Conservation (phyloP, 2,329 filamentous ascomycete genomes). For the Cytospora paraplurivora region DNA sequence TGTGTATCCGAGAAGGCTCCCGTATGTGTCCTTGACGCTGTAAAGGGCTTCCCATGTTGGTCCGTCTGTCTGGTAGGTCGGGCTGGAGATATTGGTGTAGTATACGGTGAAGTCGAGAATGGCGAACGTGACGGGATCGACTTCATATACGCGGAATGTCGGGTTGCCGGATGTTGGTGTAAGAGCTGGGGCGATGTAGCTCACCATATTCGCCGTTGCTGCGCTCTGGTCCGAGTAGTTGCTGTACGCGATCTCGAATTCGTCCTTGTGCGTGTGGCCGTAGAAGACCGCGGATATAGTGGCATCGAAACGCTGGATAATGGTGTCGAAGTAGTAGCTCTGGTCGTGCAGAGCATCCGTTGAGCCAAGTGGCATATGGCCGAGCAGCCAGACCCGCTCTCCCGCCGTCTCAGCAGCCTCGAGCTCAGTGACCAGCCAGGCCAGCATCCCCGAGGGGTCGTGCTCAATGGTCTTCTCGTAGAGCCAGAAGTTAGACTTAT, state of each 20-base stretch:
- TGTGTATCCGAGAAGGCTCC: conserved; percentile 44
- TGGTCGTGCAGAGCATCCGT: conserved; percentile 54
- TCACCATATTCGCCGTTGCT: conserved; percentile 50
- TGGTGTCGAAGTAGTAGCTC: conserved; percentile 51
- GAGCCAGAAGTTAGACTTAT: conserved; percentile 59
- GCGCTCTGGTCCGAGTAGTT: conserved; percentile 47
- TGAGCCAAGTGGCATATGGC: conserved; percentile 57
- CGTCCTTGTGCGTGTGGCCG: conserved; percentile 57
- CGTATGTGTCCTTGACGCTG: conserved; percentile 58
- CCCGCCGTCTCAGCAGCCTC: conserved; percentile 52
- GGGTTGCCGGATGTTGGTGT: conserved; percentile 58
- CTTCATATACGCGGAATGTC: conserved; percentile 59
- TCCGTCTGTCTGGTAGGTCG: conserved; percentile 45
- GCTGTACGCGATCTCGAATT: conserved; percentile 58
- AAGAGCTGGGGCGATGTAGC: conserved; percentile 57
- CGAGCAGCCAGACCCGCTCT: conserved; percentile 59
- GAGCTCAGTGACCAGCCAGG: conserved; percentile 57
- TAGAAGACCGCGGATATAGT: conserved; percentile 59
- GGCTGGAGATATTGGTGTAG: conserved; percentile 52
- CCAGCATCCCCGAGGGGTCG: conserved; percentile 55
- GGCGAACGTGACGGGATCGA: conserved; percentile 59
- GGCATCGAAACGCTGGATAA: conserved; percentile 54
- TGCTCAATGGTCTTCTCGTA: conserved; percentile 52
- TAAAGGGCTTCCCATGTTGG: conserved; percentile 60
- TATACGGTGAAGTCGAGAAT: conserved; percentile 58